A percentile compares a stretch with the other conserved stretches of the same genome.
Evolutionary conservation across 2,329 filamentous ascomycete species (phyloP).

Genomic region (Piedraia hortae): DNA sequence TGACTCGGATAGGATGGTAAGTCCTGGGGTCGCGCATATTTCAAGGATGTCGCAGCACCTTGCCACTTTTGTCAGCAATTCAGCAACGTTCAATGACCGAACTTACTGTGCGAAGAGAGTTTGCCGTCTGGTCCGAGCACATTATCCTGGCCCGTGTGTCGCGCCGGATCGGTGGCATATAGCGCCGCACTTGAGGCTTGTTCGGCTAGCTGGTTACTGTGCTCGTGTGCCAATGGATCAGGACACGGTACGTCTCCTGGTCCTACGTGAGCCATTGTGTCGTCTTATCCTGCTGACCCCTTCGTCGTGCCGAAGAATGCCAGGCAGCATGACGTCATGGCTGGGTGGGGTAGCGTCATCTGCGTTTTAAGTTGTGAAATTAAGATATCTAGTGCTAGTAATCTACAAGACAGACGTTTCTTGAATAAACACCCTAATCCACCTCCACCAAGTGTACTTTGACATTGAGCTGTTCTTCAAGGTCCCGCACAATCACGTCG

Average conservation of each 20-base stretch:
- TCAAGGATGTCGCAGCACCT: slow-evolving; percentile 35
- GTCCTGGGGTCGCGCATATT: slow-evolving; percentile 43
- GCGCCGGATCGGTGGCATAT: slow-evolving; percentile 21
- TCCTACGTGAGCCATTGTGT: not conserved
- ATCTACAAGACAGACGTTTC: no score
- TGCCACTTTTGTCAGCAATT: not conserved
- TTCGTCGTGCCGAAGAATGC: no score
- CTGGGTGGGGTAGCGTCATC: no score
- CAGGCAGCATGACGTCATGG: no score
- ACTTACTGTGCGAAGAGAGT: slow-evolving; percentile 29
- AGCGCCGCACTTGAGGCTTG: slow-evolving; percentile 34
- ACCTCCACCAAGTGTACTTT: no score
- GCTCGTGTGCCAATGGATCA: slow-evolving; percentile 19
- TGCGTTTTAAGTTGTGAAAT: no score
- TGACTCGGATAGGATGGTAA: slow-evolving; percentile 47
- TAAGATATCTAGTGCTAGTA: no score
- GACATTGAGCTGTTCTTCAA: no score
- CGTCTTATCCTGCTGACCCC: no score
- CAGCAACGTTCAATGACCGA: not conserved
- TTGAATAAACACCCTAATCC: no score
- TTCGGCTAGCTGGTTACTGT: slow-evolving; percentile 16
- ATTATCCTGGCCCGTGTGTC: slow-evolving; percentile 6
- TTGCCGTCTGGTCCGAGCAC: slow-evolving; percentile 24
- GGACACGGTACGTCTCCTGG: slow-evolving; percentile 10
- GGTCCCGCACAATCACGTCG: no score